A percentile compares a stretch with the other conserved stretches of the same genome.
Evolutionary conservation across 371 early-diverging fungal species (phyloP).

Genomic region (Cokeromyces recurvatus): DNA sequence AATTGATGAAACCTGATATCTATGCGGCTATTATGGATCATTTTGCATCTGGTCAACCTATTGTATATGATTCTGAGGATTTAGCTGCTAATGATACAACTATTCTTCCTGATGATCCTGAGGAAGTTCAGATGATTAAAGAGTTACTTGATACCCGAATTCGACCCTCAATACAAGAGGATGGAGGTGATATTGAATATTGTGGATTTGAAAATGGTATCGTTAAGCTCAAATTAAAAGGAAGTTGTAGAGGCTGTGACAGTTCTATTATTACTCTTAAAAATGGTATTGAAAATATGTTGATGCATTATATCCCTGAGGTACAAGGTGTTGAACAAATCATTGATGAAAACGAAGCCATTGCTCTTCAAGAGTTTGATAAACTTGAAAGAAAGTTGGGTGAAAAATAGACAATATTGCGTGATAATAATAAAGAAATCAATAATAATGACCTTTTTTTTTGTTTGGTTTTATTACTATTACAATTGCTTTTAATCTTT

Average conservation of each 20-base stretch:
- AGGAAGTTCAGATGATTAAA: constrained; percentile 95
- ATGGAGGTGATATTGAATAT: constrained; percentile 97
- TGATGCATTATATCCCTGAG: constrained; percentile 97
- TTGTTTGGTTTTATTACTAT: too few species aligned
- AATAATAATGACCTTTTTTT: background rate
- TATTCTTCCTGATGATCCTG: constrained; percentile 78
- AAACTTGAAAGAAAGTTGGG: constrained; percentile 39
- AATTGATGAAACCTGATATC: constrained; percentile 91
- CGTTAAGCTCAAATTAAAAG: constrained; percentile 88
- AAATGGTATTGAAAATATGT: constrained; percentile 98
- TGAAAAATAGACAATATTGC: constrained; percentile 23
- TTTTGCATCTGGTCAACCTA: constrained; percentile 79
- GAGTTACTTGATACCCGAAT: constrained; percentile 94
- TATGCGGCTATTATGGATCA: constrained; percentile 95
- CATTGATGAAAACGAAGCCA: constrained; percentile 46
- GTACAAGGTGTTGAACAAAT: constrained; percentile 91
- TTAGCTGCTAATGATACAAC: constrained; percentile 62
- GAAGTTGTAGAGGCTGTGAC: constrained; percentile 95
- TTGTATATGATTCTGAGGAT: constrained; percentile 52
- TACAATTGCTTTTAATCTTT: constrained; percentile 49
- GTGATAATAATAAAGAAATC: background rate
- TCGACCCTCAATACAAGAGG: constrained; percentile 95
- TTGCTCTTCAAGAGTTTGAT: constrained; percentile 48
- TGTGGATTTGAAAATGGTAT: constrained; percentile 84
- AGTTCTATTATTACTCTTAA: constrained; percentile 86